phyloP scores from a whole-genome alignment of 164 flowering plant species.

The Cinnamomum chago region DNA sequence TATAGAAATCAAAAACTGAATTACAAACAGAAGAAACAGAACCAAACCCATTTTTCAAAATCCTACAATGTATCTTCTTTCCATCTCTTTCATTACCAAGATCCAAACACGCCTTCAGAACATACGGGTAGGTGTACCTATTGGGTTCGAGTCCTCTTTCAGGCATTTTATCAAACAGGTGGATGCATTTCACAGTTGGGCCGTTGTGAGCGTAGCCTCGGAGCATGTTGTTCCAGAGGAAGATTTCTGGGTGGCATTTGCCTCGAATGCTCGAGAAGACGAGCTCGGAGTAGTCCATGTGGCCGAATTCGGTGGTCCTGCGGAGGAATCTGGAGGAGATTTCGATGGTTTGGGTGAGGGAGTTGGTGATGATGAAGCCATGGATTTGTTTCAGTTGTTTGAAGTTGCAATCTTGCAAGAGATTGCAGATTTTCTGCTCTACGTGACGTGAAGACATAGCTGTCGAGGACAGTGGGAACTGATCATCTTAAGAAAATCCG shows the following conservation, averaged over 20 bases:
- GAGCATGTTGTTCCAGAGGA: constrained; percentile 40
- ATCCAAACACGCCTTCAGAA: constrained; percentile 28
- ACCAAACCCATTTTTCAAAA: constrained; percentile 35
- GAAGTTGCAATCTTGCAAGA: constrained; percentile 31
- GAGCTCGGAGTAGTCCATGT: constrained; percentile 34
- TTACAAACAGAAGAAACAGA: constrained; percentile 16
- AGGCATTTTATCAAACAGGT: constrained; percentile 38
- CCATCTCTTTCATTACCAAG: constrained; percentile 27
- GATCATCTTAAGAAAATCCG: too few relatives aligned
- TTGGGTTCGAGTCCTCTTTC: constrained; percentile 37
- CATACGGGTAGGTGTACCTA: constrained; percentile 43
- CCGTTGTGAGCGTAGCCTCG: constrained; percentile 46
- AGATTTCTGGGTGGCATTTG: constrained; percentile 10
- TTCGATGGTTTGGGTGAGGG: constrained; percentile 19
- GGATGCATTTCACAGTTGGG: constrained; percentile 26
- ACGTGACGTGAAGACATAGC: neutral
- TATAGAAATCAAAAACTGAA: constrained; percentile 32
- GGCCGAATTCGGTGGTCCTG: constrained; percentile 42
- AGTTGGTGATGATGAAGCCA: constrained; percentile 23
- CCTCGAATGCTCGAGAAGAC: constrained; percentile 28
- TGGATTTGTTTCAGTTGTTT: constrained; percentile 43
- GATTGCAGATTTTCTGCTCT: constrained; percentile 11
- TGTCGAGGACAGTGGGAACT: too few relatives aligned
- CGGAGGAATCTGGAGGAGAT: constrained; percentile 37
- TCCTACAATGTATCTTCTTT: constrained; percentile 31